A percentile compares a stretch with the other conserved stretches of the same genome.
These are phyloP conservation scores for Diaporthe capsici DNA, from an alignment of 2,329 filamentous ascomycete species.

Conservation along the genomic window DNA sequence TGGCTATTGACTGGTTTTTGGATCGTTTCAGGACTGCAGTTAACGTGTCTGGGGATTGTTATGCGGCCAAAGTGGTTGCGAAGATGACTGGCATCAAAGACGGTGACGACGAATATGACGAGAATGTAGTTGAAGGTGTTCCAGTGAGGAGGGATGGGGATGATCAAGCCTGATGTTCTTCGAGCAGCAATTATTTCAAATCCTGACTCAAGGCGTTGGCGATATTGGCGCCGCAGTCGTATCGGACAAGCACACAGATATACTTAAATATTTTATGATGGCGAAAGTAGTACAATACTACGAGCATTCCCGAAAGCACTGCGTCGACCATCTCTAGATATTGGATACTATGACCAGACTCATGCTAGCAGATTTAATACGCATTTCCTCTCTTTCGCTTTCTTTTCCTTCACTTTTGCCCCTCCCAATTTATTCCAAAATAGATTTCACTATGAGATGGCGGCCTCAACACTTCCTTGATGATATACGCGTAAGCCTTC, in stretches of 20 bases:
- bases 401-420: too few relatives aligned
- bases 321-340: too few relatives aligned
- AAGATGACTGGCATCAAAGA: conserved; percentile 56
- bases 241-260: not conserved
- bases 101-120: conserved; percentile 6
- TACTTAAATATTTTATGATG: not conserved
- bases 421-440: too few relatives aligned
- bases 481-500: too few relatives aligned
- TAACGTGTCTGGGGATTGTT: conserved; percentile 67
- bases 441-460: not conserved
- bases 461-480: not conserved
- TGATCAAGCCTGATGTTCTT: not conserved
- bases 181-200: accelerated
- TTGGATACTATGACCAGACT: too few relatives aligned
- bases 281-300: not conserved
- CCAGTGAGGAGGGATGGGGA: not conserved
- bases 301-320: not conserved
- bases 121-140: not conserved
- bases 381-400: too few relatives aligned
- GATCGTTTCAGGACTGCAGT: conserved; percentile 67
- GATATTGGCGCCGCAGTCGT: not conserved
- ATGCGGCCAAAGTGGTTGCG: conserved; percentile 56
- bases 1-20: conserved; percentile 69
- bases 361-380: too few relatives aligned
- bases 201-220: not conserved